Base-by-base conservation (phyloP, 257 asterid genomes). In the Eucommia ulmoides region DNA sequence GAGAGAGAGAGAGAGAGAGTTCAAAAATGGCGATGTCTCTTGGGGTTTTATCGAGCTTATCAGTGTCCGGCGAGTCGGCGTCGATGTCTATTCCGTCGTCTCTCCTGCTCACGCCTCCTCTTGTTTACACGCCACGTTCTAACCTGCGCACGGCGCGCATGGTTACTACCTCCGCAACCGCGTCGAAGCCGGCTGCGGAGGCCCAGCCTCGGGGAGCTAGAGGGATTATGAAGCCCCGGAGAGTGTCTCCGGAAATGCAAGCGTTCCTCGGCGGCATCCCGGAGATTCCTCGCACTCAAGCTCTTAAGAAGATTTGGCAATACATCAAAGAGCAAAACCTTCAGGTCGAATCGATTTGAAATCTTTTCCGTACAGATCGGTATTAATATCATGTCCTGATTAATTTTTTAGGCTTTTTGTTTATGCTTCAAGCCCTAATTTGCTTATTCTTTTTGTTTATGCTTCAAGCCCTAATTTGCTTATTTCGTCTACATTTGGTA, bases 231-330 rank as follows among this genome's bases (percentile, higher is more conserved):
- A 55, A 54, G 48, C 67, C 67, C 8, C 41, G 67, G 14, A 52
- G 19, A 1, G 57, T 62, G 18, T 54, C 67, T 1, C 62, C 62
- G 20, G 67, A 62, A 62, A 62, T 62, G 62, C 62, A 54, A 38
- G 49, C 55, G 9, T 62, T 62, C 56, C 48, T 42, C 20, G 48
- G 20, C 3, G 48, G 48, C 8, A 52, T 49, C 24, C 11, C 58
- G 2, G 67, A 62, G 62, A 49, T 44, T 20, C 62, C 67, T 49
- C 67, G 67, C 35, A 62, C 67, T 46, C 52, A 62, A 54, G 62
- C 45, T 25, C 56, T 62, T 24, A 62, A 62, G 62, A 14, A 23
- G 48, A 51, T 62, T 49, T 62, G 62, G 67, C 62, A 55, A 21
- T 46, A 62, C 57, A 62, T 62, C 51, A 62, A 62, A 41, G 38